These are phyloP conservation scores for Linnemannia exigua DNA, from an alignment of 192 early-diverging fungal species.

Conservation along the genomic window DNA sequence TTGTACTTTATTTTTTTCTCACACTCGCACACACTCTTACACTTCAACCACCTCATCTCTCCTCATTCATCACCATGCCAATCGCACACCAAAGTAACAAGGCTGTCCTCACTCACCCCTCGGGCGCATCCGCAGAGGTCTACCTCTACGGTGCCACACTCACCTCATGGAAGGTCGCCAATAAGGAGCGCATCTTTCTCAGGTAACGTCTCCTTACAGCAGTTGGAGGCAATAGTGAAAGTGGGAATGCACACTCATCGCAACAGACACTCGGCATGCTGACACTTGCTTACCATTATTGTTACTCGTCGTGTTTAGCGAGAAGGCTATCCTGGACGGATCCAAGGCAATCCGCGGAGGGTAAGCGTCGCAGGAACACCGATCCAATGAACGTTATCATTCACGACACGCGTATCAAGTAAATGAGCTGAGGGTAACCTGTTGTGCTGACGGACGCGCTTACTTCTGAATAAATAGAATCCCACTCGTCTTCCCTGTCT, in stretches of 20 bases:
- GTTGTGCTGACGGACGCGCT: background rate
- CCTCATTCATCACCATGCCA: constrained; percentile 27
- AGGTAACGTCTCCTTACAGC: no score
- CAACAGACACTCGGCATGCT: no score
- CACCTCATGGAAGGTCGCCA: constrained; percentile 87
- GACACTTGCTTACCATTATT: background rate
- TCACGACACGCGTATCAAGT: background rate
- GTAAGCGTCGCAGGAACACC: constrained; percentile 10
- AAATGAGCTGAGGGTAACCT: background rate
- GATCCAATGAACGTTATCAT: background rate
- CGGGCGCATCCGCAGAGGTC: constrained; percentile 42
- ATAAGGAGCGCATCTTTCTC: constrained; percentile 88
- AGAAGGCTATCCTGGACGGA: constrained; percentile 85
- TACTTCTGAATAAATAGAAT: constrained; percentile 38
- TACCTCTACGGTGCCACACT: constrained; percentile 85
- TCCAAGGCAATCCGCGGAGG: constrained; percentile 95
- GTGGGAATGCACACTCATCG: background rate
- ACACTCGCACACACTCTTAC: background rate
- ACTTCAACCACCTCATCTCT: background rate
- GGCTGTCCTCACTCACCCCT: constrained; percentile 35
- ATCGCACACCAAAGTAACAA: constrained; percentile 43
- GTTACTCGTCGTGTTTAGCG: constrained; percentile 60
- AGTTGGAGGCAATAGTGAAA: background rate
- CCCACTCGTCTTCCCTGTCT: constrained; percentile 87
- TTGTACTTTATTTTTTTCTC: background rate